phyloP scores from a whole-genome alignment of 1,139 yeast species.

The Pichia sp. region DNA sequence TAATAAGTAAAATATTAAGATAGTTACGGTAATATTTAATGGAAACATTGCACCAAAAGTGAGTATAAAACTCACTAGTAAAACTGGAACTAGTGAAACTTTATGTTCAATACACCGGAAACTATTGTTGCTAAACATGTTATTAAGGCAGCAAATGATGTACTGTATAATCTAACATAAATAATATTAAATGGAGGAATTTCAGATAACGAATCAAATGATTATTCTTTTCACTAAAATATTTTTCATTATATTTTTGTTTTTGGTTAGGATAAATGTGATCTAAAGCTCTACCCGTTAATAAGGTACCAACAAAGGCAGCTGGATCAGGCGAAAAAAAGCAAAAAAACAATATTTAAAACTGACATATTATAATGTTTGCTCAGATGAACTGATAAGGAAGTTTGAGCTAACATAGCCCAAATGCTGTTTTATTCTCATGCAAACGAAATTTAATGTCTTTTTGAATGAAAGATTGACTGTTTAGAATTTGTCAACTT shows the following conservation, averaged over 20 bases:
- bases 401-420: conserved; percentile 59
- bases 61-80: conserved; percentile 48
- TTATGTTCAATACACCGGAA: conserved; percentile 53
- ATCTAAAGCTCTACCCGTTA: conserved; percentile 44
- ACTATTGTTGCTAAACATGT: conserved; percentile 39
- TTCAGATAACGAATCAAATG: conserved; percentile 8
- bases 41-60: conserved; percentile 49
- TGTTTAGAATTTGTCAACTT: too few species aligned
- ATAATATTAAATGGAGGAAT: conserved; percentile 38
- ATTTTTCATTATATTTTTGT: conserved; percentile 24
- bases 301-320: conserved; percentile 45
- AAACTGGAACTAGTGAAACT: conserved; percentile 47
- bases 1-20: too few species aligned
- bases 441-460: too few species aligned
- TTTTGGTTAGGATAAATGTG: conserved; percentile 34
- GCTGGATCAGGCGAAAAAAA: conserved; percentile 58
- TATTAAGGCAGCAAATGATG: conserved; percentile 33
- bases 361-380: conserved; percentile 44
- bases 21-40: conserved; percentile 45
- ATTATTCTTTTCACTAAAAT: conserved; percentile 1
- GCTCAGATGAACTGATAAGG: conserved; percentile 50
- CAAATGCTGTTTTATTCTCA: too few species aligned
- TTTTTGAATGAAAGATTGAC: too few species aligned
- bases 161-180: conserved; percentile 40
- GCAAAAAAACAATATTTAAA: conserved; percentile 55